Conservation (phyloP, 2,329 filamentous ascomycete genomes). For the Beauveria sp. region DNA sequence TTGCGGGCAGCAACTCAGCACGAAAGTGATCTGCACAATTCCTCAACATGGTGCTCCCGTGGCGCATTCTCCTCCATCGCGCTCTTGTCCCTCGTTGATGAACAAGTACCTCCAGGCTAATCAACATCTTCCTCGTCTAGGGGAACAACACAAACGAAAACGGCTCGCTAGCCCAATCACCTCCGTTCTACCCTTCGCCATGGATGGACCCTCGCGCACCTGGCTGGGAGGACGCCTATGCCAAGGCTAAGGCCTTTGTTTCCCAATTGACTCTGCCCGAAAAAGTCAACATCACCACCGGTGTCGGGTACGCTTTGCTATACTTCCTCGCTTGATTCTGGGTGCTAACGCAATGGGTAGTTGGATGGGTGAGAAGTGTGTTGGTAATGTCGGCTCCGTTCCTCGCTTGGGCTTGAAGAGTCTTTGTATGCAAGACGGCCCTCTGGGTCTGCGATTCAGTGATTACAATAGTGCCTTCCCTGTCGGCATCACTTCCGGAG, state of each 20-base stretch:
- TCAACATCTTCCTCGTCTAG: conserved; percentile 2
- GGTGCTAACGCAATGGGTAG: conserved; percentile 16
- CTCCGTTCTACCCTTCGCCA: conserved; percentile 74
- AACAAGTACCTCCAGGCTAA: background rate
- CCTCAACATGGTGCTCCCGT: too few species aligned
- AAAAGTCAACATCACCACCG: conserved; percentile 93
- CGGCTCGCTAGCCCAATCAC: conserved; percentile 30
- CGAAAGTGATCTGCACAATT: background rate
- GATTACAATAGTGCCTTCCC: conserved; percentile 81
- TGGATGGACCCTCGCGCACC: conserved; percentile 70
- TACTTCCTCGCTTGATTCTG: background rate
- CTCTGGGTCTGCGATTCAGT: conserved; percentile 67
- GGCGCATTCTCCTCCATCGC: background rate
- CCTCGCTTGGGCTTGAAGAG: conserved; percentile 62
- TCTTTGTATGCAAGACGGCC: conserved; percentile 82
- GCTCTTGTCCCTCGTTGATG: background rate
- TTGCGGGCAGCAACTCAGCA: background rate
- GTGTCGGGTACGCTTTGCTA: conserved; percentile 58
- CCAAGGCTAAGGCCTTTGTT: conserved; percentile 70
- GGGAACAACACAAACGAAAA: background rate
- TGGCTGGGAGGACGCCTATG: conserved; percentile 69
- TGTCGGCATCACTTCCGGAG: conserved; percentile 69
- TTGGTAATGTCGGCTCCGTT: conserved; percentile 67
- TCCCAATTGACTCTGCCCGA: conserved; percentile 75
- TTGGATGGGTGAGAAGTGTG: conserved; percentile 58